Base-by-base conservation (phyloP, 257 asterid genomes). In the Cruciata laevipes region DNA sequence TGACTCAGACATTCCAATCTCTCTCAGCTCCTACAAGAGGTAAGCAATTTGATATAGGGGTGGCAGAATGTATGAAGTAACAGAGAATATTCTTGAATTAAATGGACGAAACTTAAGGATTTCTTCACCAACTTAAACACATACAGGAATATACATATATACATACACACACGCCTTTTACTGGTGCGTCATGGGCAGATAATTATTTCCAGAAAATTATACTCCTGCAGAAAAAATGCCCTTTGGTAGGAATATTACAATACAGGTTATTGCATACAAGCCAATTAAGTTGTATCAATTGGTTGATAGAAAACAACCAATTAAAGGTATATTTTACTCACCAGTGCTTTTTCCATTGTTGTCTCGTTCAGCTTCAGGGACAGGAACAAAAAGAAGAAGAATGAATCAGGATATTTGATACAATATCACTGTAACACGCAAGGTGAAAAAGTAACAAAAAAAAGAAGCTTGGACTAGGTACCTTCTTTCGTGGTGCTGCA, bases 311-410 rank as follows among this genome's bases (percentile, higher is more conserved):
- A n/a, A n/a, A n/a, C 3, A 31, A 47, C 58, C 60, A 47, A 7
- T 33, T 12, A 17, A 8, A 59, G 49, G 44, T 33, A 49, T 66
- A 21, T 69, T 58, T 69, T 57, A 80, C 88, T 77, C 78, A 90
- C 97, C 93, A 90, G 75, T 67, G 99, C 97, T 79, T 75, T 86
- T 81, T 90, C 97, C 83, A 89, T 68, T 72, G 85, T 81, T 69
- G 78, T 85, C 57, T 89, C 96, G 56, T 89, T 68, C 84, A 93
- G 86, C 99, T 90, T 77, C 88, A 84, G 70, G 66, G 62, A 27
- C 53, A 47, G 70, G 66, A 65, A 27, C 53, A 47, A 65, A 71
- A 63, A 71, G 37, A 72, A 81, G 57, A 35, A 66, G 30, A 63
- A 51, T 37, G n/a, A 70, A 70, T 72, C 75, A 78, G 81, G 66